Percentiles rank a stretch among this genome's conserved stretches.
Evolutionary conservation across 2,329 filamentous ascomycete species (phyloP).

Genomic region (Neurospora sp.): DNA sequence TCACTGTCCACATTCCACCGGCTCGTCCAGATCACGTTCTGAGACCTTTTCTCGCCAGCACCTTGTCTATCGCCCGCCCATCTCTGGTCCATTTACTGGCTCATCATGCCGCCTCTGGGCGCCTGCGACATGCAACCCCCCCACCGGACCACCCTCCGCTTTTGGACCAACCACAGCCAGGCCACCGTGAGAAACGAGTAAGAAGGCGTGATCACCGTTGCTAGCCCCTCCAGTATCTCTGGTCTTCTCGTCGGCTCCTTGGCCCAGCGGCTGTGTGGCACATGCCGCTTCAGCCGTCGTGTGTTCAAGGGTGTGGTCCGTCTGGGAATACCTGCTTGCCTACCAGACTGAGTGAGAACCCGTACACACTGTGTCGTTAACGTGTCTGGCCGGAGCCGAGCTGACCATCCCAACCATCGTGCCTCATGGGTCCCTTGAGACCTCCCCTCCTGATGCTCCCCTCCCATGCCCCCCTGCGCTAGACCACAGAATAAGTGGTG

Average conservation of each 20-base stretch:
- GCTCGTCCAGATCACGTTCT: neutral
- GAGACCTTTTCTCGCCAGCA: neutral
- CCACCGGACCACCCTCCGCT: constrained; percentile 1
- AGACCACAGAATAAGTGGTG: constrained; percentile 18
- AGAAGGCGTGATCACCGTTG: constrained; percentile 1
- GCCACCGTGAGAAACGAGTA: constrained; percentile 12
- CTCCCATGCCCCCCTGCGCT: constrained; percentile 5
- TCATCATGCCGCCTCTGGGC: neutral
- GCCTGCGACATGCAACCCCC: neutral
- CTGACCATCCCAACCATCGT: neutral
- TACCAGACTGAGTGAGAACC: neutral
- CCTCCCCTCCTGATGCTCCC: neutral
- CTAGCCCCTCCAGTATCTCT: neutral
- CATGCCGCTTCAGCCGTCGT: constrained; percentile 9
- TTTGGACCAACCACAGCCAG: constrained; percentile 11
- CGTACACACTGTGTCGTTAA: neutral
- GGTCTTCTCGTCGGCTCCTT: neutral
- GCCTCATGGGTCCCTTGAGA: neutral
- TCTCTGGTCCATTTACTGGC: neutral
- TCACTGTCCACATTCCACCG: neutral
- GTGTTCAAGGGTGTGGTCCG: neutral
- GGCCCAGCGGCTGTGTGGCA: constrained; percentile 7
- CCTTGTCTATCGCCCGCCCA: neutral
- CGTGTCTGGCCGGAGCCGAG: neutral
- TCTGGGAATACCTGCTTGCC: constrained; percentile 1